Evolutionary conservation across 208 protist species (phyloP).

Genomic region (Plasmodiophora brassicae): DNA sequence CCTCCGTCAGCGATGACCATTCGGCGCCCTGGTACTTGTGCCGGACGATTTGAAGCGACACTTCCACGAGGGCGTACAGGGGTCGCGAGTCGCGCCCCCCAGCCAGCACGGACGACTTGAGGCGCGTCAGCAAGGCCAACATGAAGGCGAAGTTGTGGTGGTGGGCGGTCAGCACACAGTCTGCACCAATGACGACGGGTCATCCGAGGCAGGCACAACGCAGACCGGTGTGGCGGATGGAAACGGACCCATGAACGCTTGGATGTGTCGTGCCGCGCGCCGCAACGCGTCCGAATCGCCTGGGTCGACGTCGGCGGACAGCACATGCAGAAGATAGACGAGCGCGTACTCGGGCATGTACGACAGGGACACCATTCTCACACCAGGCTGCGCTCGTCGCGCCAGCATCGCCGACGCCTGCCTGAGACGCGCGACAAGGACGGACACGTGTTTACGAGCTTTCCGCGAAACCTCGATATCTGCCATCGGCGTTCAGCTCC

Average conservation of each 20-base stretch:
- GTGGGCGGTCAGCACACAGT: neutral
- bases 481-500: no score
- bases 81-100: neutral
- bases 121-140: neutral
- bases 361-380: neutral
- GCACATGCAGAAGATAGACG: neutral
- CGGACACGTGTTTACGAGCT: neutral
- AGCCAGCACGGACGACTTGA: neutral
- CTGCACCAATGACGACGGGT: neutral
- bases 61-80: constrained; percentile 9
- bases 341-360: constrained; percentile 4
- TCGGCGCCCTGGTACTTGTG: constrained; percentile 5
- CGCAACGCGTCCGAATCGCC: neutral
- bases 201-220: neutral
- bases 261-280: neutral
- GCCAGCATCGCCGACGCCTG: neutral
- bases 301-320: neutral
- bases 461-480: neutral
- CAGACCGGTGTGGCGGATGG: no score
- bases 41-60: neutral
- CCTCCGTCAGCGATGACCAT: neutral
- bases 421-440: neutral
- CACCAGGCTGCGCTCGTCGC: neutral
- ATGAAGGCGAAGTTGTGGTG: constrained; percentile 25
- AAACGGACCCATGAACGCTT: neutral